These are phyloP conservation scores for Colletotrichum tabaci DNA, from an alignment of 2,329 filamentous ascomycete genomes.

Conservation along the genomic window DNA sequence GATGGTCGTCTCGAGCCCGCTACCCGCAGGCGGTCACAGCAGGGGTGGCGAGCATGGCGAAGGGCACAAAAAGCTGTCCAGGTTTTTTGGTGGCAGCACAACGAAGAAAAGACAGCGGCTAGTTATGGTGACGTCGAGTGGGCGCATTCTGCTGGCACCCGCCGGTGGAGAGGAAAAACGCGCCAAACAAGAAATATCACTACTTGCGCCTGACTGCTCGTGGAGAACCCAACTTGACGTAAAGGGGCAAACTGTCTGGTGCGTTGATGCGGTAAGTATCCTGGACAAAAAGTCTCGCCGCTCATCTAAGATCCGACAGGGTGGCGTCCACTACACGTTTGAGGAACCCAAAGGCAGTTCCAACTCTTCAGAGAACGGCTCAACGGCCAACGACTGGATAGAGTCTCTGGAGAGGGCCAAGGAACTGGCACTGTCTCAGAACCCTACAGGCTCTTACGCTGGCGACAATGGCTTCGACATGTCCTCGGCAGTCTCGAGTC, in stretches of 20 bases:
- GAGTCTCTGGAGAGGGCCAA: constrained; percentile 89
- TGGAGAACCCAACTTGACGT: constrained; percentile 87
- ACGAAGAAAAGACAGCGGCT: constrained; percentile 94
- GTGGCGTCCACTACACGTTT: constrained; percentile 91
- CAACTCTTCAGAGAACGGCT: constrained; percentile 72
- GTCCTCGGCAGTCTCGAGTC: constrained; percentile 81
- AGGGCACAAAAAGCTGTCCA: constrained; percentile 88
- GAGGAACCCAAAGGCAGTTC: constrained; percentile 85
- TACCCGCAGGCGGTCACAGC: constrained; percentile 80
- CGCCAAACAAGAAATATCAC: constrained; percentile 90
- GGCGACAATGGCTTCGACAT: constrained; percentile 79
- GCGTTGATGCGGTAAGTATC: constrained; percentile 88
- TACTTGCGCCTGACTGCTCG: constrained; percentile 80
- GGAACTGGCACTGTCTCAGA: constrained; percentile 85
- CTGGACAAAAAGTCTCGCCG: constrained; percentile 34
- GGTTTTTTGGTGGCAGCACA: constrained; percentile 92
- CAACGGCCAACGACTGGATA: constrained; percentile 90
- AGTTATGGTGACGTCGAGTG: constrained; percentile 95
- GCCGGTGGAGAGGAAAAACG: constrained; percentile 97
- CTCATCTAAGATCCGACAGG: constrained; percentile 63
- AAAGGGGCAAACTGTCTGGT: constrained; percentile 92
- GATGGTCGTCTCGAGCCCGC: constrained; percentile 84
- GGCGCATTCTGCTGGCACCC: constrained; percentile 89
- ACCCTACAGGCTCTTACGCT: constrained; percentile 75
- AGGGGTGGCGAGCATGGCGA: constrained; percentile 77